These are phyloP conservation scores for Moesziomyces globuligerus DNA, from an alignment of 1,284 basidiomycete species.

Conservation along the genomic window DNA sequence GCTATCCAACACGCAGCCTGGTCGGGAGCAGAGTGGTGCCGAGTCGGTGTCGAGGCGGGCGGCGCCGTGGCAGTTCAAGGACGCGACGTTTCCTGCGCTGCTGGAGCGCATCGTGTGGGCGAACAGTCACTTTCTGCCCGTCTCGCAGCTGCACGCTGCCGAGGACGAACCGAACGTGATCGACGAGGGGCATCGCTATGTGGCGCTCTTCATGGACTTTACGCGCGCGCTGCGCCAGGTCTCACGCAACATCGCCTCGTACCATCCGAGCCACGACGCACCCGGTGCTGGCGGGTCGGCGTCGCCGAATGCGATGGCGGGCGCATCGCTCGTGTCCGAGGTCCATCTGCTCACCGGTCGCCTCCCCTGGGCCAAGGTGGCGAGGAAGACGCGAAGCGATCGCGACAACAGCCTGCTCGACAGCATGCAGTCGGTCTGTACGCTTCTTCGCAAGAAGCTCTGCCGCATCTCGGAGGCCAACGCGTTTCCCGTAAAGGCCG, in stretches of 20 bases:
- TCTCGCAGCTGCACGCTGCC: background rate
- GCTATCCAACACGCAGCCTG: no score
- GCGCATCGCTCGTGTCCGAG: conserved; percentile 16
- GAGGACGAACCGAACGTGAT: conserved; percentile 2
- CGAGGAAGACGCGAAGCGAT: conserved; percentile 10
- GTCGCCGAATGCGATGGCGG: background rate
- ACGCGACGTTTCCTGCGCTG: conserved; percentile 22
- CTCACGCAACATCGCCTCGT: conserved; percentile 15
- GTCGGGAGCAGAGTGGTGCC: background rate
- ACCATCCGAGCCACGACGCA: conserved; percentile 17
- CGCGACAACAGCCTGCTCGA: conserved; percentile 20
- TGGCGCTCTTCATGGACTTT: conserved; percentile 13
- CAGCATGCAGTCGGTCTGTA: conserved; percentile 16
- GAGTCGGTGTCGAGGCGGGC: background rate
- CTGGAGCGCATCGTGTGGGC: conserved; percentile 12
- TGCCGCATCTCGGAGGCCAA: conserved; percentile 14
- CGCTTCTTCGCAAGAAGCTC: conserved; percentile 14
- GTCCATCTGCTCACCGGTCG: conserved; percentile 33
- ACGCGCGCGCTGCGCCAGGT: conserved; percentile 7
- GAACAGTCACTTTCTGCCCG: conserved; percentile 3
- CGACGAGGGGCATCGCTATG: conserved; percentile 17
- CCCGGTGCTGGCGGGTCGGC: no score
- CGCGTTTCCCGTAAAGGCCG: conserved; percentile 1
- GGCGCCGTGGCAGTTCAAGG: conserved; percentile 16
- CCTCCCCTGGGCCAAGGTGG: conserved; percentile 28